Base-by-base conservation (phyloP, 2,329 filamentous ascomycete genomes). In the Pezicula neosporulosa region DNA sequence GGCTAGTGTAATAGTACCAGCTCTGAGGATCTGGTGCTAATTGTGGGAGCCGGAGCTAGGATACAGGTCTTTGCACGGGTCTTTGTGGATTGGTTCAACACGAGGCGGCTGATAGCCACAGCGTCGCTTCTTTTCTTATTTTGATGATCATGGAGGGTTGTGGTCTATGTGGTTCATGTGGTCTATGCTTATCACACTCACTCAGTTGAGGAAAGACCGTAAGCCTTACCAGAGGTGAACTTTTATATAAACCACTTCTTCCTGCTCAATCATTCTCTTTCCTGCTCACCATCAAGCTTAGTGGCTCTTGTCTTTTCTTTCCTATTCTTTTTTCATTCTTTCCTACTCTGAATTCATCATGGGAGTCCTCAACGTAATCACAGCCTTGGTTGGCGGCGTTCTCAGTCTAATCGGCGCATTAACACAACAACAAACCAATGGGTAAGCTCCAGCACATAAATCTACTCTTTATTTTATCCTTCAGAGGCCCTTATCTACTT, bases 351-450 rank as follows among this genome's bases (percentile, higher is more conserved):
- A 15, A 38, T 27, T 48, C 39, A 53, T 52, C 44, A 58, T 58
- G 56, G 53, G 52, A 56, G 30, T 57, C 27, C 24, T 60, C 21
- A 49, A 54, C 33, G 38, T 30, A 4, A 49, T 60, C 6, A 21
- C 24, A 1, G 2, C 10, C 4, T 16, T 44, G 6, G 24, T 61
- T 35, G 51, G 33, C 12, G 56, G 51, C 8, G 27, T 53, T 8
- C 28, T 59, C 8, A 48, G 50, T 12, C 47, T 61, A 16, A 28
- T 59, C 15, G 44, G 47, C 42, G 43, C 54, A 19, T 50, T 63
- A 42, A 52, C 52, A 19, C 56, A 60, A 37, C 50, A 56, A 28
- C 55, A 60, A 38, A 63, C 61, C 12, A 63, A 62, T 49, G 60
- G 59, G 61, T 63, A 48, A 49, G 56, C 21, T 52, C 24, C 38